These are phyloP conservation scores for Cadophora sp. DNA, from an alignment of 2,329 filamentous ascomycete species.

Conservation along the genomic window DNA sequence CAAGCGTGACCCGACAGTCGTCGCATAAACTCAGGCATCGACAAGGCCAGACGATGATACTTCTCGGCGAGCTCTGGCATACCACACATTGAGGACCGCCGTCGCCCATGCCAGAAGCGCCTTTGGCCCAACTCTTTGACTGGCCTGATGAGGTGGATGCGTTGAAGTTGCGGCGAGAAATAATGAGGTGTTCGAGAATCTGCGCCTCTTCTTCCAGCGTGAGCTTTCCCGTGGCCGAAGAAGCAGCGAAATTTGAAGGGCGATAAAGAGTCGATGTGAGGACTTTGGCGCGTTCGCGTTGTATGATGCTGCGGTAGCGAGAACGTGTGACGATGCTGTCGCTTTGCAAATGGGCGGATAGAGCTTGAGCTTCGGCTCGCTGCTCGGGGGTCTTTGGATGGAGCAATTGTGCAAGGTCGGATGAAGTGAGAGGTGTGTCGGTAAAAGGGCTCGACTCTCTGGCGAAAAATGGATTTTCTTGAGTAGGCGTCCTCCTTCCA, in stretches of 20 bases:
- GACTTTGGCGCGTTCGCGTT: constrained; percentile 73
- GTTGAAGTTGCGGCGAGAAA: constrained; percentile 45
- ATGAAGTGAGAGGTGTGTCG: constrained; percentile 69
- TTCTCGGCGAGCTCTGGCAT: constrained; percentile 84
- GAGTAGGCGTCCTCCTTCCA: constrained; percentile 76
- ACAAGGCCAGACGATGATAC: constrained; percentile 95
- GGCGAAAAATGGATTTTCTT: constrained; percentile 58
- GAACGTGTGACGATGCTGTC: constrained; percentile 81
- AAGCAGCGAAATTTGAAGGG: constrained; percentile 42
- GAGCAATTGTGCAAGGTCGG: constrained; percentile 79
- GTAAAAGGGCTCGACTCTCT: constrained; percentile 63
- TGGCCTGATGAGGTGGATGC: constrained; percentile 23
- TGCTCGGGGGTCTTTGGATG: constrained; percentile 81
- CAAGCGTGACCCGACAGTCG: constrained; percentile 90
- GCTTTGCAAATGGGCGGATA: constrained; percentile 80
- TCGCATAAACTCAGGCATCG: constrained; percentile 94
- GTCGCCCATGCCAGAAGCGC: constrained; percentile 76
- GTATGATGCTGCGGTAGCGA: constrained; percentile 71
- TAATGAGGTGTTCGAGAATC: constrained; percentile 64
- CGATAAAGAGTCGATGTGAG: constrained; percentile 57
- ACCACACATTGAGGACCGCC: constrained; percentile 88
- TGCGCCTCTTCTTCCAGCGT: constrained; percentile 65
- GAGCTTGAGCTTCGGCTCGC: constrained; percentile 78
- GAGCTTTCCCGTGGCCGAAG: constrained; percentile 49
- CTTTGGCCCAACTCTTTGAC: constrained; percentile 65